phyloP scores from a whole-genome alignment of 176 grass and related monocot genomes.

The Zizania latifolia region DNA sequence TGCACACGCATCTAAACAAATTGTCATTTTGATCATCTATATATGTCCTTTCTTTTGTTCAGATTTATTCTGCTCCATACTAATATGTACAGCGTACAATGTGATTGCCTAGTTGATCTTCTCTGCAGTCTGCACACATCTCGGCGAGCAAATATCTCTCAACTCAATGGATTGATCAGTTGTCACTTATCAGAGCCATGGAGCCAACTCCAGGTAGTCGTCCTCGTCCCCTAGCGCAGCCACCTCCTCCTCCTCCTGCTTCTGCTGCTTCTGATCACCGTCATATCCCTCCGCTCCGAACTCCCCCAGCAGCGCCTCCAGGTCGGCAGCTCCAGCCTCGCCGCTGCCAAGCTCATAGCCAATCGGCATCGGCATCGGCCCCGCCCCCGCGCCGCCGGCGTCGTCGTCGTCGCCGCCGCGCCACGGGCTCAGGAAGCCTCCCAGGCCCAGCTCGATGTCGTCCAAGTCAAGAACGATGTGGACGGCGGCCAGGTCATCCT shows the following conservation, averaged over 20 bases:
- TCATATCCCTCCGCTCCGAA: background rate
- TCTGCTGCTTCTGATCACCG: background rate
- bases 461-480: conserved; percentile 13
- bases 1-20: no score
- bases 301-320: conserved; percentile 25
- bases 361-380: background rate
- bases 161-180: background rate
- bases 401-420: background rate
- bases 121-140: no score
- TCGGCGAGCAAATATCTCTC: background rate
- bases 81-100: background rate
- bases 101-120: background rate
- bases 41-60: no score
- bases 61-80: background rate
- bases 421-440: conserved; percentile 27
- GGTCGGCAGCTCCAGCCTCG: background rate
- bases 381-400: background rate
- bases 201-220: background rate
- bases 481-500: background rate
- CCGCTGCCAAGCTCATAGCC: background rate
- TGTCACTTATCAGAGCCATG: conserved; percentile 7
- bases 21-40: no score
- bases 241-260: background rate
- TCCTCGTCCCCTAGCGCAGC: background rate
- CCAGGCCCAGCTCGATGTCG: background rate